Evolutionary conservation across 805 yeast species (phyloP), one percentile per base, ranked within the genome.

Genomic region (Cyberlindnera misumaiensis): DNA sequence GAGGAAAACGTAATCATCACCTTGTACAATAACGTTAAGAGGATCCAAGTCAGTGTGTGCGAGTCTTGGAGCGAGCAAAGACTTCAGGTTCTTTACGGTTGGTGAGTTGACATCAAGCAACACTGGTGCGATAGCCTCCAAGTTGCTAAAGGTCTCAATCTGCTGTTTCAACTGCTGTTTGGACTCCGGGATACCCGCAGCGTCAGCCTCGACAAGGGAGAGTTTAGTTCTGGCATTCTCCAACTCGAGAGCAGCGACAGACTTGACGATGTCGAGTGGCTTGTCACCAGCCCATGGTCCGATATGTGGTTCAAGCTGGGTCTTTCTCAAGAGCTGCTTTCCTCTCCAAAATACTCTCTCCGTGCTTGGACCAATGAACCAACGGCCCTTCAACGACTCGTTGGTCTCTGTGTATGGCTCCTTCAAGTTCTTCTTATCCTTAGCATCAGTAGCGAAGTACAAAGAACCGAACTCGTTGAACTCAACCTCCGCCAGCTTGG

Each of bases 361-460:
- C 24, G 77, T 78, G 17, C 85, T 74, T n/a, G 95, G 93, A 6
- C 98, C 97, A 48, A 90, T 77, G 56, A 81, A 72, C 94, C 95
- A 89, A 64, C 95, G 75, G 45, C 74, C 70, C 38, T 66, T 64
- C 34, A 84, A 62, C 20, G 47, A 45, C 27, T 60, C 63, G 8
- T 68, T 62, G 13, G 69, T 62, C 59, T 86, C 95, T 4, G 73
- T 78, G 49, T 82, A 85, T 15, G 75, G 55, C 32, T 55, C 58
- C 9, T 51, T 54, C 22, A 51, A 49, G 13, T 16, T 28, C 3
- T 69, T 65, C 28, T 61, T 45, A 25, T 42, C 44, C 26, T 27
- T 60, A 15, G 79, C 80, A 55, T 88, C 96, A 37, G 77, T 74
- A 32, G 73, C 64, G 60, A 87, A 90, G 59, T 84, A 90, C 17